Percentiles rank a stretch among this genome's conserved stretches.
phyloP scores from a whole-genome alignment of 2,329 filamentous ascomycete genomes.

The Neopestalotiopsis sp. region DNA sequence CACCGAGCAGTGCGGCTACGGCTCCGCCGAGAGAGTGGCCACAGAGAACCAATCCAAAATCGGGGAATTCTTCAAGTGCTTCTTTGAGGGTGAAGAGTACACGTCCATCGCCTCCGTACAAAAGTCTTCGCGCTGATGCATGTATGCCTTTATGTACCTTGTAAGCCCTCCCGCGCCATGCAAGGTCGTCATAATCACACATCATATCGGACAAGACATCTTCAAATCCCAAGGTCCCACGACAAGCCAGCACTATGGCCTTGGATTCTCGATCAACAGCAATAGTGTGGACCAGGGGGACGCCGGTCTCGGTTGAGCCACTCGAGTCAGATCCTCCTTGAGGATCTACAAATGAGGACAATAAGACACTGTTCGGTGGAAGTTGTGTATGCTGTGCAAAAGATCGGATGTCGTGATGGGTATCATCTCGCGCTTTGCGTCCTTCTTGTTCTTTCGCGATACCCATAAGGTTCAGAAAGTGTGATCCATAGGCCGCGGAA shows the following conservation, averaged over 20 bases:
- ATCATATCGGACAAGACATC: slow-evolving; percentile 77
- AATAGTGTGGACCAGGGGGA: slow-evolving; percentile 76
- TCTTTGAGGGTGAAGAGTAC: slow-evolving; percentile 70
- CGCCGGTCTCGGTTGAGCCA: slow-evolving; percentile 67
- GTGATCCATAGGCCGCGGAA: slow-evolving; percentile 68
- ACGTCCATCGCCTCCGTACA: slow-evolving; percentile 70
- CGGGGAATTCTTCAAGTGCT: slow-evolving; percentile 68
- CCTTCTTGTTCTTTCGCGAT: slow-evolving; percentile 58
- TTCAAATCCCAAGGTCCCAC: slow-evolving; percentile 75
- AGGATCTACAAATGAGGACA: slow-evolving; percentile 74
- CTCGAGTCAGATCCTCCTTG: slow-evolving; percentile 69
- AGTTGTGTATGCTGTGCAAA: slow-evolving; percentile 68
- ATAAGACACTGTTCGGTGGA: slow-evolving; percentile 61
- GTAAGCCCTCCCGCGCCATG: slow-evolving; percentile 68
- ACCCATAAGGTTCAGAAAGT: slow-evolving; percentile 67
- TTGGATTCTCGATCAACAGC: slow-evolving; percentile 74
- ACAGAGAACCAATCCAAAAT: slow-evolving; percentile 73
- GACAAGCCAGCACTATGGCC: slow-evolving; percentile 74
- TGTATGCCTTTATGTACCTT: slow-evolving; percentile 78
- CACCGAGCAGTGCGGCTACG: slow-evolving; percentile 72
- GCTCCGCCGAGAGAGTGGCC: slow-evolving; percentile 73
- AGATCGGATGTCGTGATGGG: slow-evolving; percentile 65
- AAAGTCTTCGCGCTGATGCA: slow-evolving; percentile 69
- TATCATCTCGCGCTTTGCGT: slow-evolving; percentile 48
- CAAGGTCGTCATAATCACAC: slow-evolving; percentile 71